Conservation (phyloP, 169 alveolate species). For the Plasmodium fragile region DNA sequence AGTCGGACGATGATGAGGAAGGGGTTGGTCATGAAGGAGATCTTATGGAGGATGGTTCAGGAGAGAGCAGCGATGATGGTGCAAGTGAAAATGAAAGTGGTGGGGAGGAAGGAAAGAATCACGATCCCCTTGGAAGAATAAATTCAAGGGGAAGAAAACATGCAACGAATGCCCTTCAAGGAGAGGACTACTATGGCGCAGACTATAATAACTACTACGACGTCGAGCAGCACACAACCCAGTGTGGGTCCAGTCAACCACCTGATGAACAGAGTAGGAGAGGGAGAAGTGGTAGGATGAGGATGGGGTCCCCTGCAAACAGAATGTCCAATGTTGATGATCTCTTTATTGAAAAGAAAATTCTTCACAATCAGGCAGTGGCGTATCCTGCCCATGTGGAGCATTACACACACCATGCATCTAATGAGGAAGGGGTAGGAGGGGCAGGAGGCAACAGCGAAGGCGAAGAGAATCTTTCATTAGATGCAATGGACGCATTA, state of each 20-base stretch:
- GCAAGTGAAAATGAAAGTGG: not conserved
- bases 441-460: not conserved
- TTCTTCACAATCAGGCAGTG: not conserved
- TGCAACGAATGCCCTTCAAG: not conserved
- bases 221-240: not conserved
- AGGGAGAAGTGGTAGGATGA: not conserved
- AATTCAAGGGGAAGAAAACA: not conserved
- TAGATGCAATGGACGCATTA: no score
- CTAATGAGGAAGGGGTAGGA: not conserved
- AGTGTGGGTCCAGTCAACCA: not conserved
- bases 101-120: not conserved
- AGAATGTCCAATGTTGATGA: not conserved
- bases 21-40: not conserved
- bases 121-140: not conserved
- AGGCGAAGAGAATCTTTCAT: not conserved
- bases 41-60: not conserved
- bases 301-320: not conserved
- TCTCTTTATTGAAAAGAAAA: not conserved
- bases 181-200: not conserved
- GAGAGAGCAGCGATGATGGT: not conserved
- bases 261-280: not conserved
- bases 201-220: not conserved
- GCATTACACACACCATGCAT: not conserved
- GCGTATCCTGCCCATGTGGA: not conserved
- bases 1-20: conserved; percentile 11